Percentiles rank a stretch among this genome's conserved stretches.
phyloP scores from a whole-genome alignment of 2,329 filamentous ascomycete genomes.

The Tothia fuscella region DNA sequence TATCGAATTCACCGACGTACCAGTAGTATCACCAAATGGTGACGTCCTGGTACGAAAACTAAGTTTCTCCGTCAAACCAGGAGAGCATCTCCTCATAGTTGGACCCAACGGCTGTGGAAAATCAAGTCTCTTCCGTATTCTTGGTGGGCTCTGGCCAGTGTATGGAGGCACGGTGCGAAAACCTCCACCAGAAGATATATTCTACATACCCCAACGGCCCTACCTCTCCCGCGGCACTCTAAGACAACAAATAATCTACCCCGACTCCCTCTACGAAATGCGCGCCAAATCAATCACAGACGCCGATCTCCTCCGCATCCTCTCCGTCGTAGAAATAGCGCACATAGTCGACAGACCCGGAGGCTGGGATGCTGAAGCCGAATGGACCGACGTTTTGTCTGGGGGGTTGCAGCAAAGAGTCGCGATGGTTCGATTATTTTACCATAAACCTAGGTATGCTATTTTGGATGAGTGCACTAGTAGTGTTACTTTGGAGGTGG shows the following conservation, averaged over 20 bases:
- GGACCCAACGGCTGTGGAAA: slow-evolving; percentile 97
- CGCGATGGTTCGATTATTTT: slow-evolving; percentile 91
- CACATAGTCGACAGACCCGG: slow-evolving; percentile 66
- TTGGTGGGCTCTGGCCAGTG: slow-evolving; percentile 93
- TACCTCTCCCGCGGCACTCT: slow-evolving; percentile 85
- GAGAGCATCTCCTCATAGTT: slow-evolving; percentile 86
- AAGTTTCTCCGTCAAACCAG: slow-evolving; percentile 74
- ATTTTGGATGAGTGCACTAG: slow-evolving; percentile 96
- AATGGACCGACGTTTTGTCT: slow-evolving; percentile 91
- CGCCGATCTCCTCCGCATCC: slow-evolving; percentile 62
- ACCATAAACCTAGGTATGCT: slow-evolving; percentile 83
- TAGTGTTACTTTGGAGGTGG: slow-evolving; percentile 86
- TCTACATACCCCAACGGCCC: slow-evolving; percentile 93
- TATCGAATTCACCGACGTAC: slow-evolving; percentile 78
- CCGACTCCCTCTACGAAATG: slow-evolving; percentile 79
- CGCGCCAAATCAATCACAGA: slow-evolving; percentile 74
- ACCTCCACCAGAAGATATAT: slow-evolving; percentile 83
- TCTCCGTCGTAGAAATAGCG: slow-evolving; percentile 71
- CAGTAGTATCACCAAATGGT: slow-evolving; percentile 93
- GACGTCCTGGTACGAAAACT: slow-evolving; percentile 79
- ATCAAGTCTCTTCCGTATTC: slow-evolving; percentile 87
- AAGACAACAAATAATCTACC: slow-evolving; percentile 95
- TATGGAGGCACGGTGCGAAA: slow-evolving; percentile 92
- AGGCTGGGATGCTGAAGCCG: slow-evolving; percentile 87
- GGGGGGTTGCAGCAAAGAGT: slow-evolving; percentile 91